Base-by-base conservation (phyloP, 306 rosid genomes). In the Begonia masoniana region DNA sequence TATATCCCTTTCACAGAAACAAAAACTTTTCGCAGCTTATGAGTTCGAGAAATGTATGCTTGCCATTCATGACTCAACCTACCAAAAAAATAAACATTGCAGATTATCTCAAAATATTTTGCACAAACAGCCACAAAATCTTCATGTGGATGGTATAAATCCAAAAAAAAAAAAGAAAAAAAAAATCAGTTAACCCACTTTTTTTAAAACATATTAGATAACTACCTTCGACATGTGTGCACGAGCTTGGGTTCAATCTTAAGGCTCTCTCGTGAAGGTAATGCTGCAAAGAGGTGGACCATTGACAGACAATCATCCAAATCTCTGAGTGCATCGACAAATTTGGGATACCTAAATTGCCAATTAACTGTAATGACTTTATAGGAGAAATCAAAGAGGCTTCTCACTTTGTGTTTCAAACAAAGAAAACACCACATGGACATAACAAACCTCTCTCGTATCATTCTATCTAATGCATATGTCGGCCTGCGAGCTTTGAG, bases 1-100 rank as follows among this genome's bases (percentile, higher is more conserved):
- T 89, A 85, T 60, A 85, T 78, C 61, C 97, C 97, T 68, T 85
- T 85, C 53, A 89, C 94, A 57, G 96, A 83, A 24, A 91, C 75
- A 52, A 91, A 91, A 35, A 83, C 78, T 70, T 91, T 85, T 43
- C 94, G 85, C 60, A 91, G 53, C 49, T 71, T 85, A 68, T 85
- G 91, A 69, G 78, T 78, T 12, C 85, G 88, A 42, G 92, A 83
- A 55, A 83, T 56, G 58, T 72, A 91, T 15, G 94, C 96, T 59
- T 78, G 94, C 97, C 97, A 91, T 75, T 91, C 94, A 71, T 91
- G 96, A 17, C 88, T 85, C 85, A 91, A 47, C 68, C 97, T 89
- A 61, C 31, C 46, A 50, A 51, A 36, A 51, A 39, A 46, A 14
- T 3, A 26, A 31, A 31, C 39, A 31, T 5, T 3, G 8, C 39